These are phyloP conservation scores for Cochlearia excelsa DNA, from an alignment of 345 rosid genomes.

Conservation along the genomic window DNA sequence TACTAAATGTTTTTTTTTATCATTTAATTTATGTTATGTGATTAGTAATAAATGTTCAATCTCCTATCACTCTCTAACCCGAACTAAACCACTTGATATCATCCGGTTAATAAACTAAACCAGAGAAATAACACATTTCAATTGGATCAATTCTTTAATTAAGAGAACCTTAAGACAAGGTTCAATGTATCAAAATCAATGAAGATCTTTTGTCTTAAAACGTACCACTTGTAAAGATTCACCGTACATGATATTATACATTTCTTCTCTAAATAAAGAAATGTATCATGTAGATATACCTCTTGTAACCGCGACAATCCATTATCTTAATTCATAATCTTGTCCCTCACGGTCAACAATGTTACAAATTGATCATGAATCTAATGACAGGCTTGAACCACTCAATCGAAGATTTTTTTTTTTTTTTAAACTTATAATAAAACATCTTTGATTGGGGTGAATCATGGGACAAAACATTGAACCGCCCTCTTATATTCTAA, in stretches of 20 bases:
- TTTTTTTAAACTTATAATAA: neutral
- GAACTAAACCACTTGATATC: too few species aligned
- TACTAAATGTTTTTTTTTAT: too few species aligned
- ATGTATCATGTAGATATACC: neutral
- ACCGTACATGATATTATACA: slow-evolving; percentile 17
- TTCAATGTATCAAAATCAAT: slow-evolving; percentile 30
- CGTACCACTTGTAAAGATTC: slow-evolving; percentile 19
- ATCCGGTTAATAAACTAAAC: too few species aligned
- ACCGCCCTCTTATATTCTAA: slow-evolving; percentile 27
- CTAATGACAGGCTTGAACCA: slow-evolving; percentile 22
- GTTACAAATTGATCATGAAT: slow-evolving; percentile 22
- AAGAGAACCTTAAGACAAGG: neutral
- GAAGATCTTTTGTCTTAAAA: slow-evolving; percentile 26
- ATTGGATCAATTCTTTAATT: too few species aligned
- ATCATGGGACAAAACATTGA: slow-evolving; percentile 25
- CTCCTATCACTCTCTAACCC: too few species aligned
- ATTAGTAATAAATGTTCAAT: too few species aligned
- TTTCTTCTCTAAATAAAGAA: slow-evolving; percentile 15
- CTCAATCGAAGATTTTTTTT: neutral
- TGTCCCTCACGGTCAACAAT: slow-evolving; percentile 25
- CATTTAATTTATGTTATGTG: too few species aligned
- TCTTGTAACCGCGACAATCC: slow-evolving; percentile 17
- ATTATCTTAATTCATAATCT: slow-evolving; percentile 25
- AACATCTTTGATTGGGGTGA: neutral
- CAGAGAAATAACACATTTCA: too few species aligned